These are phyloP conservation scores for Penicillium olsonii DNA, from an alignment of 2,329 filamentous ascomycete species.

Conservation along the genomic window DNA sequence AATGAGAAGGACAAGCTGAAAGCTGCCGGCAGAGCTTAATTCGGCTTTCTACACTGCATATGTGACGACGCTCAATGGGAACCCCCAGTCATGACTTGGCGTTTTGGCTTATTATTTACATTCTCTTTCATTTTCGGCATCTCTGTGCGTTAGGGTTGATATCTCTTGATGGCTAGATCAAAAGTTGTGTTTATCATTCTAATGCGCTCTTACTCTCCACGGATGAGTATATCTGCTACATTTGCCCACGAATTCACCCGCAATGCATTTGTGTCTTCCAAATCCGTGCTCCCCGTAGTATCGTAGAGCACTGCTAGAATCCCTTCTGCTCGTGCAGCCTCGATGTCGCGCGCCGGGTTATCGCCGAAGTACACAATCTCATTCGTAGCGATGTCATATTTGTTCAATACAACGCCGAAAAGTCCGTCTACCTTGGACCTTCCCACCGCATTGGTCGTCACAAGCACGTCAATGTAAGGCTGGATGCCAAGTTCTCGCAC, in stretches of 20 bases:
- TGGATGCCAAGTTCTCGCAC: conserved; percentile 34
- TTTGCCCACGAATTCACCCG: conserved; percentile 15
- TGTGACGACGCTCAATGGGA: conserved; percentile 28
- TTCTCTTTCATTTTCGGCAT: conserved; percentile 15
- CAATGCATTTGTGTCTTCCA: conserved; percentile 5
- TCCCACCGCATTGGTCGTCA: conserved; percentile 36
- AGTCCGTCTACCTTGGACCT: conserved; percentile 36
- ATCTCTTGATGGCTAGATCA: conserved; percentile 18
- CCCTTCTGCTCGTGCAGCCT: conserved; percentile 23
- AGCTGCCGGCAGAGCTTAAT: conserved; percentile 35
- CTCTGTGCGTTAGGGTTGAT: conserved; percentile 19
- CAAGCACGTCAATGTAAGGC: conserved; percentile 31
- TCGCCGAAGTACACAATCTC: conserved; percentile 33
- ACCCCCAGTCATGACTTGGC: conserved; percentile 23
- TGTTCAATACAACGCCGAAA: conserved; percentile 26
- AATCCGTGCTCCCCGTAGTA: conserved; percentile 7
- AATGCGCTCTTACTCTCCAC: conserved; percentile 6
- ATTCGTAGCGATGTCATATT: conserved; percentile 18
- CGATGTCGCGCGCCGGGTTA: conserved; percentile 28
- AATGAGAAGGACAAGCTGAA: conserved; percentile 17
- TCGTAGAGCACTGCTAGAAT: conserved; percentile 28
- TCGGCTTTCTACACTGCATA: conserved; percentile 18
- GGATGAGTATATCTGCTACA: conserved; percentile 8
- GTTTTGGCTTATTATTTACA: conserved; percentile 23
- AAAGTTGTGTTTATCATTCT: conserved; percentile 20